A percentile compares a stretch with the other conserved stretches of the same genome.
phyloP scores from a whole-genome alignment of 2,329 filamentous ascomycete species.

The Salinomyces thailandicus region DNA sequence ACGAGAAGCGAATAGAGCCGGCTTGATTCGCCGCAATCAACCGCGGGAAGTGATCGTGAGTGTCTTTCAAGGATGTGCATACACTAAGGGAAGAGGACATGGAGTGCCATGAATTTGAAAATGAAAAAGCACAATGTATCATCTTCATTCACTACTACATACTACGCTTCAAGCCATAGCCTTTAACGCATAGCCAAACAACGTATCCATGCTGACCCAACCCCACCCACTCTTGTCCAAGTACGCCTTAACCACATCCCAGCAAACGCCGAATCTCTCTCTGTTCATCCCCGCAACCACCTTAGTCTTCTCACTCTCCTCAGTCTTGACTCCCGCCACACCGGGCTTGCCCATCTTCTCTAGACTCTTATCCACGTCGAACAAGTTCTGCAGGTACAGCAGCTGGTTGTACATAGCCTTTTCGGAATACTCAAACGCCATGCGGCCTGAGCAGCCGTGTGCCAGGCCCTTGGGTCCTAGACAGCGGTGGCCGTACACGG shows the following conservation, averaged over 20 bases:
- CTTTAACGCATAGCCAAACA: slow-evolving; percentile 35
- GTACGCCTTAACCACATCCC: slow-evolving; percentile 57
- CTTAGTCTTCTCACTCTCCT: slow-evolving; percentile 49
- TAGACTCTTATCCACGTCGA: slow-evolving; percentile 78
- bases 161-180: slow-evolving; percentile 2
- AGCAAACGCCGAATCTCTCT: slow-evolving; percentile 63
- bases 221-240: slow-evolving; percentile 29
- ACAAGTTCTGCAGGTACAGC: slow-evolving; percentile 73
- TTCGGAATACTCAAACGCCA: slow-evolving; percentile 80
- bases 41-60: too few relatives aligned
- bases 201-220: slow-evolving; percentile 39
- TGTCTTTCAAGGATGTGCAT: too few relatives aligned
- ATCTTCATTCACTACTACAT: not conserved
- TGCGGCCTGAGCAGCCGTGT: slow-evolving; percentile 71
- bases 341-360: slow-evolving; percentile 25
- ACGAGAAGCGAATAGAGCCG: too few relatives aligned
- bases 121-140: not conserved
- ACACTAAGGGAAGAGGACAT: too few relatives aligned
- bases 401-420: slow-evolving; percentile 92
- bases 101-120: too few relatives aligned
- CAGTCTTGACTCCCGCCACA: slow-evolving; percentile 20
- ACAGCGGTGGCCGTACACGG: slow-evolving; percentile 83
- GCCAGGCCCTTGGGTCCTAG: slow-evolving; percentile 78
- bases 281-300: slow-evolving; percentile 77
- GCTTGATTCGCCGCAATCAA: too few relatives aligned